Base-by-base conservation (phyloP, 495 filamentous ascomycete species). In the Aspergillus cristatus region DNA sequence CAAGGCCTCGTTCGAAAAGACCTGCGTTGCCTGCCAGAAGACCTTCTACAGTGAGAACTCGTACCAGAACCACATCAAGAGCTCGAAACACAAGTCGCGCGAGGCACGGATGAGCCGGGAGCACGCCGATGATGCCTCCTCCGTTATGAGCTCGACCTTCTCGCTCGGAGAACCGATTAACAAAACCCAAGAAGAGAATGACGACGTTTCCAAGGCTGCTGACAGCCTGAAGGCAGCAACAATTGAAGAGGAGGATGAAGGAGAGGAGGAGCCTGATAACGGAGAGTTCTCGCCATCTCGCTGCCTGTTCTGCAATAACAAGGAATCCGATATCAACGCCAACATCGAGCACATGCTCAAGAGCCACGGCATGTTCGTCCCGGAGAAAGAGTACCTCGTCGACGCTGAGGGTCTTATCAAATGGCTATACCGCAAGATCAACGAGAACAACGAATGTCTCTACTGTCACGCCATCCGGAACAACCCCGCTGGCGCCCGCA, bases 31-130 rank as follows among this genome's bases (percentile, higher is more conserved):
- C 2, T 98, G 91, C 67, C 80, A 84, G 48, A 93, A 91, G 66
- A 84, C 82, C 15, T 98, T 89, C 63, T 97, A 81, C 69, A 94
- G 86, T 56, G 86, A 94, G 53, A 94, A 94, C 62, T 89, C 91
- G 12, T 96, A 86, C 59, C 75, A 77, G 51, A 97, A 99, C 56
- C 91, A 99, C 57, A 51, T 96, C 18, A 80, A 80, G 45, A 95
- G 88, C 61, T 79, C 85, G 46, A 97, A 93, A 61, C 91, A 99
- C 55, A 82, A 79, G 58, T 71, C 78, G 37, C 81, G 81, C 47
- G 67, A 81, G 17, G 62, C 67, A 14, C 67, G 62, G 0, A 24
- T 69, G 32, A 62, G 62, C 32, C 62, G 65, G 37, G 63, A 66
- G 15, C 37, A 44, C 34, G 47, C 62, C 39, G 81, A 90, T 53